phyloP scores from a whole-genome alignment of 306 rosid genomes.

The Trifolium dubium region DNA sequence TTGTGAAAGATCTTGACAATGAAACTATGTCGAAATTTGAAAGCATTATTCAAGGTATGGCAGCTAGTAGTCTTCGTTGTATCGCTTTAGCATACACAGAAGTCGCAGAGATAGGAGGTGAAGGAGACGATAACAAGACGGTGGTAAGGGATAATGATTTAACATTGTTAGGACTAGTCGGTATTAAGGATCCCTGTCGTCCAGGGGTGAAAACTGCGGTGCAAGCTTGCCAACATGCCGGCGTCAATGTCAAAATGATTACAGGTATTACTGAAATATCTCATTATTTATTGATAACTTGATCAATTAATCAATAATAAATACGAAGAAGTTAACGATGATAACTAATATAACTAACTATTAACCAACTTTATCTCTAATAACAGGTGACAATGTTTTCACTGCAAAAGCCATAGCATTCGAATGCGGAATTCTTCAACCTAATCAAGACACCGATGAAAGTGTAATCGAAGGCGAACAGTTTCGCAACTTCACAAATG shows the following conservation, averaged over 20 bases:
- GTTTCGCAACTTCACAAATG: conserved; percentile 18
- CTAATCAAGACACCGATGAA: conserved; percentile 17
- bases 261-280: conserved; percentile 12
- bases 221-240: conserved; percentile 43
- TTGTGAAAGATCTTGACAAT: conserved; percentile 37
- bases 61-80: conserved; percentile 42
- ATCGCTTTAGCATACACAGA: not conserved
- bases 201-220: conserved; percentile 37
- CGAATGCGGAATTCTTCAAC: conserved; percentile 44
- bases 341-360: not conserved
- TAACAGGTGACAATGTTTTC: conserved; percentile 48
- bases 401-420: conserved; percentile 51
- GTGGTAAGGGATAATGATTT: conserved; percentile 33
- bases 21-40: conserved; percentile 28
- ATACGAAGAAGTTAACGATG: no score
- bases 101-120: not conserved
- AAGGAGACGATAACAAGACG: not conserved
- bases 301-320: not conserved
- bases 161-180: conserved; percentile 38
- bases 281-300: no score
- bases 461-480: conserved; percentile 46
- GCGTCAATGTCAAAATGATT: conserved; percentile 48
- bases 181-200: conserved; percentile 51
- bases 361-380: not conserved
- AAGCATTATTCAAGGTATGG: conserved; percentile 44